Conservation (phyloP, 2,329 filamentous ascomycete species). For the Sphaerostilbella broomeana region DNA sequence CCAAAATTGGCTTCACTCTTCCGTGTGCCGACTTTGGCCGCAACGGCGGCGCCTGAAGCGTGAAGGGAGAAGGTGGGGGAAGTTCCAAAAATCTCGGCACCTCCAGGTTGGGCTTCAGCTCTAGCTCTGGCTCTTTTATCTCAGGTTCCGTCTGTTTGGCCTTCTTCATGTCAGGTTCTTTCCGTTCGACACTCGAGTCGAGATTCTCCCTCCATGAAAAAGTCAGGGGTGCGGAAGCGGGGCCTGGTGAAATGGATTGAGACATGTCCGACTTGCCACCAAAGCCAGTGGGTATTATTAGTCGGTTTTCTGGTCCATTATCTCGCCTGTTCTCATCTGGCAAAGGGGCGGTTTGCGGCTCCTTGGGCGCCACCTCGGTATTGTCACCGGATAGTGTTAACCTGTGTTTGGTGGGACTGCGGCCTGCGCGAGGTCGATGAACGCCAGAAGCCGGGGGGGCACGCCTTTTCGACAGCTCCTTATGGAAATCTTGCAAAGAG, state of each 20-base stretch:
- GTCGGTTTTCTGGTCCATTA: conserved; percentile 31
- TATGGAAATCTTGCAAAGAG: conserved; percentile 76
- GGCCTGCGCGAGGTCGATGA: conserved; percentile 42
- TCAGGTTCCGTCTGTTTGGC: conserved; percentile 6
- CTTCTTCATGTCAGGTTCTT: conserved; percentile 7
- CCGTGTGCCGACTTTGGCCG: conserved; percentile 12
- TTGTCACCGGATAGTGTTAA: conserved; percentile 54
- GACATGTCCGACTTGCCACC: conserved; percentile 21
- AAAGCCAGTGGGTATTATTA: conserved; percentile 17
- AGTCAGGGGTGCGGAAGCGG: conserved; percentile 60
- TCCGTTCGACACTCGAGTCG: conserved; percentile 20
- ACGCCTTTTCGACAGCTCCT: conserved; percentile 50
- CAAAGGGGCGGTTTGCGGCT: conserved; percentile 56
- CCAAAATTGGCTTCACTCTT: conserved; percentile 12
- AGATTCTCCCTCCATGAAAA: conserved; percentile 50
- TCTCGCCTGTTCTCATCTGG: conserved; percentile 46
- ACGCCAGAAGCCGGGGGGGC: conserved; percentile 35
- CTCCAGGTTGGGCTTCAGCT: conserved; percentile 1
- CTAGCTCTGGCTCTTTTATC: conserved; percentile 2
- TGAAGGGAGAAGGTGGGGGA: conserved; percentile 15
- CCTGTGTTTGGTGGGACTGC: conserved; percentile 55
- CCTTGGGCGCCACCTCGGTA: conserved; percentile 45
- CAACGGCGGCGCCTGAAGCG: conserved; percentile 9
- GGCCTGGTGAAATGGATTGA: conserved; percentile 51
- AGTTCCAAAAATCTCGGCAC: conserved; percentile 2